Percentiles rank a stretch among this genome's conserved stretches.
Evolutionary conservation across 225 moss, liverwort and hornwort genomes (phyloP).

Genomic region (Climacium dendroides): DNA sequence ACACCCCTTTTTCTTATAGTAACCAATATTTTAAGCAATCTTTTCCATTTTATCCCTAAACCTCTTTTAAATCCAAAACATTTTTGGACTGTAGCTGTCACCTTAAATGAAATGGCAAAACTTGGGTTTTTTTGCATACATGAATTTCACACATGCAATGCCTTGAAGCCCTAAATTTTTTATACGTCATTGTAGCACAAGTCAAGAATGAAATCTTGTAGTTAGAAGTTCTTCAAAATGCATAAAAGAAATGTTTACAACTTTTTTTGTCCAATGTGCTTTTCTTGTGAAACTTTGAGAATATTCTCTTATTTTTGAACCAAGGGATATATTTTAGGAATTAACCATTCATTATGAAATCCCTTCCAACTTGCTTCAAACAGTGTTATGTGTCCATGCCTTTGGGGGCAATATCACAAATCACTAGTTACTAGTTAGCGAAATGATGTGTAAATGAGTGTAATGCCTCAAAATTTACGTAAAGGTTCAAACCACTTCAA

Average conservation of each 20-base stretch:
- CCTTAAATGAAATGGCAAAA: background rate
- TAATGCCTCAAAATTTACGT: background rate
- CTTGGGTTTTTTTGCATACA: background rate
- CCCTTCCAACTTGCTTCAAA: background rate
- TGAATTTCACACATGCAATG: background rate
- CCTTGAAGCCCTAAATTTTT: background rate
- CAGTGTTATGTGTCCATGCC: fast-evolving
- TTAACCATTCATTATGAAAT: too few relatives aligned
- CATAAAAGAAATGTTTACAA: background rate
- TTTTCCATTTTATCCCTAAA: background rate
- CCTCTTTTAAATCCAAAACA: fast-evolving
- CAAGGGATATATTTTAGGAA: too few relatives aligned
- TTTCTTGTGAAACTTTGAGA: fast-evolving
- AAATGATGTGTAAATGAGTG: background rate
- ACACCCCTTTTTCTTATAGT: too few relatives aligned
- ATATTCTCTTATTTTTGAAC: background rate
- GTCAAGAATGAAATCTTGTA: background rate
- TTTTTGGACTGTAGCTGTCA: fast-evolving
- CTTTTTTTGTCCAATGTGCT: fast-evolving
- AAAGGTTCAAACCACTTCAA: background rate
- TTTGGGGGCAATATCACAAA: too few relatives aligned
- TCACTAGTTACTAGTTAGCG: too few relatives aligned
- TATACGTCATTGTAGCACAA: background rate
- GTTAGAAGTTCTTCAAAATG: background rate
- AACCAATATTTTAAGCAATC: fast-evolving